phyloP scores from a whole-genome alignment of 371 early-diverging fungal species.

The Basidiobolus meristosporus region DNA sequence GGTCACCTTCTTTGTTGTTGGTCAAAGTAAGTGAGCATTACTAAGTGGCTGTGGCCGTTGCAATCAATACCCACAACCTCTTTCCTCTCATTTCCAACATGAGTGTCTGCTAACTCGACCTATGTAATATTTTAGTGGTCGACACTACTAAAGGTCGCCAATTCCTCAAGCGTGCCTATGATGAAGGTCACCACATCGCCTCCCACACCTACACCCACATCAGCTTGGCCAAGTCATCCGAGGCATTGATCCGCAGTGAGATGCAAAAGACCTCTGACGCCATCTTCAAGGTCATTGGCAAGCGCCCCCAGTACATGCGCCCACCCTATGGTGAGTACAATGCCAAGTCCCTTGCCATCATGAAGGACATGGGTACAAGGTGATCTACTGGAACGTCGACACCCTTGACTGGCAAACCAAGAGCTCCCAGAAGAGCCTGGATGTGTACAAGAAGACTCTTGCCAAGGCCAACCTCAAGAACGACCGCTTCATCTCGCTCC shows the following conservation, averaged over 20 bases:
- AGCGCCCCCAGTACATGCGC: constrained; percentile 22
- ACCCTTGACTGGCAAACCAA: constrained; percentile 6
- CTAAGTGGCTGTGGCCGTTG: constrained; percentile 17
- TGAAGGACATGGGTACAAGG: constrained; percentile 3
- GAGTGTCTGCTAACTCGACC: no score
- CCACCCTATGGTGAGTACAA: constrained; percentile 5
- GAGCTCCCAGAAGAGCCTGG: not conserved
- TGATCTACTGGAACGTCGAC: constrained; percentile 7
- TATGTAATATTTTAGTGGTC: no score
- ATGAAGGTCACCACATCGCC: constrained; percentile 23
- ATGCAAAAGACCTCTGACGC: constrained; percentile 8
- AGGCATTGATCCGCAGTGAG: constrained; percentile 11
- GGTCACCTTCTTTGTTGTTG: constrained; percentile 51
- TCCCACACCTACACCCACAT: constrained; percentile 28
- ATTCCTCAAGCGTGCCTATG: constrained; percentile 13
- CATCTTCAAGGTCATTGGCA: constrained; percentile 13
- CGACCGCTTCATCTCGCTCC: not conserved
- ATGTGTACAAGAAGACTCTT: not conserved
- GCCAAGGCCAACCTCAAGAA: not conserved
- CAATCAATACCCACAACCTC: constrained; percentile 18
- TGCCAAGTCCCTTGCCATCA: not conserved
- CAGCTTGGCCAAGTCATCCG: constrained; percentile 13
- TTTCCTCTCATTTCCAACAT: constrained; percentile 48
- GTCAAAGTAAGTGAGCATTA: no score
- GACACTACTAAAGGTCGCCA: no score